These are phyloP conservation scores for Tylopilus plumbeoviolaceoides DNA, from an alignment of 768 basidiomycete genomes.

Conservation along the genomic window DNA sequence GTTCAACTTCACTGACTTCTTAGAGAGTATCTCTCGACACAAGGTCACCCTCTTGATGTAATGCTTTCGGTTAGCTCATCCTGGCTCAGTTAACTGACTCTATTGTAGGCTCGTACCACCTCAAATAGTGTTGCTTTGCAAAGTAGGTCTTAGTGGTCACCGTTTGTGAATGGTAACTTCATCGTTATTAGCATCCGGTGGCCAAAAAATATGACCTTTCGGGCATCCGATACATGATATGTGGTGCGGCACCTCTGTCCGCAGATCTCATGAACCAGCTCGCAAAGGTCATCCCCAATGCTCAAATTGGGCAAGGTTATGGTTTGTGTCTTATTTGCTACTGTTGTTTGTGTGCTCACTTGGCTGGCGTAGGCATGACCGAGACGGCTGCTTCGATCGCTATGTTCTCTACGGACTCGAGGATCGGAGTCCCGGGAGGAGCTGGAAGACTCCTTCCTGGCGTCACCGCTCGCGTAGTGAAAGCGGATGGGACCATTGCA, in stretches of 20 bases:
- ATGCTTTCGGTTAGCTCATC: background rate
- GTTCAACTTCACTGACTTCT: constrained; percentile 59
- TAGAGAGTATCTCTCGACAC: constrained; percentile 56
- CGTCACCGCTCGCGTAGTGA: constrained; percentile 49
- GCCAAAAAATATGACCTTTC: constrained; percentile 47
- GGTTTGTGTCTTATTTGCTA: constrained; percentile 31
- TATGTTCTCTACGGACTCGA: constrained; percentile 45
- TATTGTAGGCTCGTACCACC: constrained; percentile 56
- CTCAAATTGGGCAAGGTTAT: constrained; percentile 62
- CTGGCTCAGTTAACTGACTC: background rate
- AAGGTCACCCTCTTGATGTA: constrained; percentile 55
- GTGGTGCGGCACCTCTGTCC: constrained; percentile 62
- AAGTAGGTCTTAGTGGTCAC: constrained; percentile 36
- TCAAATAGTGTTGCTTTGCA: constrained; percentile 62
- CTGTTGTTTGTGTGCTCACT: background rate
- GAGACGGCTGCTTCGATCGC: constrained; percentile 53
- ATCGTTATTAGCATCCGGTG: constrained; percentile 44
- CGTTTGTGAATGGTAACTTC: background rate
- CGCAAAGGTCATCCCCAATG: constrained; percentile 49
- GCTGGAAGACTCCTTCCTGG: constrained; percentile 51
- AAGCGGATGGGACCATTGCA: constrained; percentile 52
- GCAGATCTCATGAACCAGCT: constrained; percentile 48
- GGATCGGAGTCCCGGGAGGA: constrained; percentile 51
- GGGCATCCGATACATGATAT: constrained; percentile 49
- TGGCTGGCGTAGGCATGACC: constrained; percentile 50